phyloP scores from a whole-genome alignment of 2,329 filamentous ascomycete species.

The Periconia macrospinosa region DNA sequence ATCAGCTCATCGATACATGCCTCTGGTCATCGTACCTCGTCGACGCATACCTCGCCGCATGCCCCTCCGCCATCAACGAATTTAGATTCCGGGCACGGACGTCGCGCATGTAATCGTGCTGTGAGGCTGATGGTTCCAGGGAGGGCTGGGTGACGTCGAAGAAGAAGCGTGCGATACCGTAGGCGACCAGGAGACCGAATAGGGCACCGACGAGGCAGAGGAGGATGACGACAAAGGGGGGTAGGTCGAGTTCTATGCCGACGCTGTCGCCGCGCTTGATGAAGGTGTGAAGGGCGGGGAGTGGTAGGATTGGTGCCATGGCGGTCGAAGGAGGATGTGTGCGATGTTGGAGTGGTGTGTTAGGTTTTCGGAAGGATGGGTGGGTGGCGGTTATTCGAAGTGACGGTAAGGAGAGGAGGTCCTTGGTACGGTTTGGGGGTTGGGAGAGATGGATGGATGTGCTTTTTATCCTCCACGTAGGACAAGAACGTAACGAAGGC shows the following conservation, averaged over 20 bases:
- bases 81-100: slow-evolving; percentile 29
- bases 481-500: no score
- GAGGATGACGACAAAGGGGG: slow-evolving; percentile 30
- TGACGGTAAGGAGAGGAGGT: no score
- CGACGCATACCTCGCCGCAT: background rate
- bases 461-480: no score
- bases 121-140: slow-evolving; percentile 19
- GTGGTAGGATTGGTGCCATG: no score
- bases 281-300: no score
- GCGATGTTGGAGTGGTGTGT: no score
- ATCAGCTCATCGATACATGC: background rate
- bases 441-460: no score
- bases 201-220: slow-evolving; percentile 31
- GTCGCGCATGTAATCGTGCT: slow-evolving; percentile 39
- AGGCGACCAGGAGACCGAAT: slow-evolving; percentile 20
- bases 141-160: slow-evolving; percentile 8
- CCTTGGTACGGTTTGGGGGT: no score
- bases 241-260: slow-evolving; percentile 12
- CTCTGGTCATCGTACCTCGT: background rate
- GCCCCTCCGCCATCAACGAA: slow-evolving; percentile 3
- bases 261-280: slow-evolving; percentile 23
- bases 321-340: no score
- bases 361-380: no score
- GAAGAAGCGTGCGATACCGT: slow-evolving; percentile 24
- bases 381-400: no score